These are phyloP conservation scores for Calycina herbarum DNA, from an alignment of 2,329 filamentous ascomycete species.

Conservation along the genomic window DNA sequence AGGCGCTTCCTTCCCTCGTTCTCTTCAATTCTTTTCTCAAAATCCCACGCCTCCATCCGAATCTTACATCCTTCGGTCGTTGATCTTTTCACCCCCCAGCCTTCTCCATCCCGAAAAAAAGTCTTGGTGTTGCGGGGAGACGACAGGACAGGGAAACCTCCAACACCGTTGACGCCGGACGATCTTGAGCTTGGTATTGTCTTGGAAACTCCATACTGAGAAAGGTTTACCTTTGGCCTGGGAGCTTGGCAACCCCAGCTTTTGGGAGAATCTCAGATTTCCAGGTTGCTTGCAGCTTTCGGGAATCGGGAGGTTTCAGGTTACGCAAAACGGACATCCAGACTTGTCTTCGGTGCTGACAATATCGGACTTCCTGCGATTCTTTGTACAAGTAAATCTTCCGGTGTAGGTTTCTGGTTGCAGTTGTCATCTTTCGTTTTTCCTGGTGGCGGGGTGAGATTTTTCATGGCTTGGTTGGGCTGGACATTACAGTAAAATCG, in stretches of 20 bases:
- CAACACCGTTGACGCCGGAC: neutral
- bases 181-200: neutral
- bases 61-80: neutral
- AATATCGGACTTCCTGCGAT: neutral
- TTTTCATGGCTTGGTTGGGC: too few species aligned
- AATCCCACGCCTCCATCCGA: neutral
- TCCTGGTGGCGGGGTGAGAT: too few species aligned
- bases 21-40: neutral
- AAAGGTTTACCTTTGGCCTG: neutral
- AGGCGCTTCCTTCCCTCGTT: neutral
- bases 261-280: neutral
- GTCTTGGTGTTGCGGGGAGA: neutral
- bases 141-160: neutral
- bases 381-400: neutral
- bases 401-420: neutral
- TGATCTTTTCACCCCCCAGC: neutral
- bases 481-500: too few species aligned
- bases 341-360: neutral
- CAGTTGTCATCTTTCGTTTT: too few species aligned
- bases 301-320: neutral
- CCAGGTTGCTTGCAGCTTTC: neutral
- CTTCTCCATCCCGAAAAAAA: neutral
- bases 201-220: neutral
- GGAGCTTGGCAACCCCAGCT: constrained; percentile 3
- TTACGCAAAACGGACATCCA: neutral